Conservation (phyloP, 2,329 filamentous ascomycete genomes). For the Pseudogymnoascus sp. region DNA sequence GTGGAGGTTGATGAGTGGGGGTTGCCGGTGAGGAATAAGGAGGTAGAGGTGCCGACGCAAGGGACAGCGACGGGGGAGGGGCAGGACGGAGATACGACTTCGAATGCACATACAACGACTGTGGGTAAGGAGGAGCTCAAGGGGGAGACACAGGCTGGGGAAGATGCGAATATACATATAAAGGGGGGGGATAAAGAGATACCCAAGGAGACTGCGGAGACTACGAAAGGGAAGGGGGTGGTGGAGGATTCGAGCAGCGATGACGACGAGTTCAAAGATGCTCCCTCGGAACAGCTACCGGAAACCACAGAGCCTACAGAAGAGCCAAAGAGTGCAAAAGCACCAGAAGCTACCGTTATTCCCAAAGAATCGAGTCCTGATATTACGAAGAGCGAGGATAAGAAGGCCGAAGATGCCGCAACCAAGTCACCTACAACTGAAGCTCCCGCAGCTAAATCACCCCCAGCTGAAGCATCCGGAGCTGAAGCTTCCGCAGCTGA, state of each 20-base stretch:
- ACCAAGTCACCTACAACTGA: neutral
- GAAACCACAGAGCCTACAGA: constrained; percentile 14
- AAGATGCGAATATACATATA: constrained; percentile 12
- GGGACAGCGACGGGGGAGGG: neutral
- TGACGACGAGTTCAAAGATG: constrained; percentile 35
- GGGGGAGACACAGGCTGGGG: constrained; percentile 9
- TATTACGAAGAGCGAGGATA: neutral
- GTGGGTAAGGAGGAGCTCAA: neutral
- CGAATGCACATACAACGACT: neutral
- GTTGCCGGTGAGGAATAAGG: constrained; percentile 11
- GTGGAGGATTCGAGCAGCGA: constrained; percentile 31
- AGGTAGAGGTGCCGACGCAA: neutral
- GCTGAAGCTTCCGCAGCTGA: neutral
- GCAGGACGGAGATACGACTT: neutral
- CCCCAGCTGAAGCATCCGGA: neutral
- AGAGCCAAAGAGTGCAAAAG: neutral
- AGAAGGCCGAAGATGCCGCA: neutral
- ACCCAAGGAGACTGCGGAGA: constrained; percentile 18
- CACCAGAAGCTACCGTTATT: too few species aligned
- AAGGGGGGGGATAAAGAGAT: constrained; percentile 15
- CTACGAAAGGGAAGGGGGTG: neutral
- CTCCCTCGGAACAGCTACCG: constrained; percentile 28
- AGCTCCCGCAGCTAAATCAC: neutral
- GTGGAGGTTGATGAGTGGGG: constrained; percentile 22
- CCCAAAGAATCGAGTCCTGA: neutral